These are phyloP conservation scores for Blastocystis hominis DNA, from an alignment of 352 stramenopile genomes.

Conservation along the genomic window DNA sequence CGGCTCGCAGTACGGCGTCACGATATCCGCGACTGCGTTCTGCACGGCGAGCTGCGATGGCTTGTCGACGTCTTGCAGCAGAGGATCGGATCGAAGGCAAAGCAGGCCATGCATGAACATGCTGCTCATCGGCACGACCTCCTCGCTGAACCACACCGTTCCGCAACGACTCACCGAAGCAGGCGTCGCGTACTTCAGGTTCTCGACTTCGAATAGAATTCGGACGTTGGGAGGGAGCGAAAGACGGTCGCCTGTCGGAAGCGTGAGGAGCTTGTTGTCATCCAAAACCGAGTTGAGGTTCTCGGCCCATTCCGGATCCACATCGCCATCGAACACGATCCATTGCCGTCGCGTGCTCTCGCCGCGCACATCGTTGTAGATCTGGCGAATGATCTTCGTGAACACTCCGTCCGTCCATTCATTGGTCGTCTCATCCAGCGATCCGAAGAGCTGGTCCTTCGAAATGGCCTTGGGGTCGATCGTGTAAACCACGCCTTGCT, in stretches of 20 bases:
- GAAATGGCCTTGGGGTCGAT: slow-evolving; percentile 97
- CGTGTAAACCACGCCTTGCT: slow-evolving; percentile 88
- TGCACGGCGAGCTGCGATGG: slow-evolving; percentile 36
- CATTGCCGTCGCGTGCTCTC: slow-evolving; percentile 88
- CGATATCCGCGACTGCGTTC: slow-evolving; percentile 32
- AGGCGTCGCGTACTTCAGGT: slow-evolving; percentile 88
- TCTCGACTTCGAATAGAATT: slow-evolving; percentile 99
- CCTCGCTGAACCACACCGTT: slow-evolving; percentile 97
- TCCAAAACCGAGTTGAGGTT: slow-evolving; percentile 99
- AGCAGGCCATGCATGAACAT: slow-evolving; percentile 71
- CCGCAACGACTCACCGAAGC: slow-evolving; percentile 98
- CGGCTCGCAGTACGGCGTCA: slow-evolving; percentile 63
- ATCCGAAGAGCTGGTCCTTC: slow-evolving; percentile 94
- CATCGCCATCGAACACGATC: slow-evolving; percentile 99
- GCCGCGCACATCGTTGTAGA: slow-evolving; percentile 90
- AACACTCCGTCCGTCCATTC: slow-evolving; percentile 99
- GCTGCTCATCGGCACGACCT: slow-evolving; percentile 82
- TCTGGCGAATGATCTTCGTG: slow-evolving; percentile 85
- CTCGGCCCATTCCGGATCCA: slow-evolving; percentile 99
- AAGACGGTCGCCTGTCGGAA: slow-evolving; percentile 94
- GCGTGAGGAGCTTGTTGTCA: slow-evolving; percentile 95
- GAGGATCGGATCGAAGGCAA: slow-evolving; percentile 14
- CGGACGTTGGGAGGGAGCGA: slow-evolving; percentile 93
- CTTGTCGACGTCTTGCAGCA: background rate
- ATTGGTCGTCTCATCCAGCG: slow-evolving; percentile 95